phyloP scores from a whole-genome alignment of 371 early-diverging fungal species.

The Apophysomyces trapeziformis region DNA sequence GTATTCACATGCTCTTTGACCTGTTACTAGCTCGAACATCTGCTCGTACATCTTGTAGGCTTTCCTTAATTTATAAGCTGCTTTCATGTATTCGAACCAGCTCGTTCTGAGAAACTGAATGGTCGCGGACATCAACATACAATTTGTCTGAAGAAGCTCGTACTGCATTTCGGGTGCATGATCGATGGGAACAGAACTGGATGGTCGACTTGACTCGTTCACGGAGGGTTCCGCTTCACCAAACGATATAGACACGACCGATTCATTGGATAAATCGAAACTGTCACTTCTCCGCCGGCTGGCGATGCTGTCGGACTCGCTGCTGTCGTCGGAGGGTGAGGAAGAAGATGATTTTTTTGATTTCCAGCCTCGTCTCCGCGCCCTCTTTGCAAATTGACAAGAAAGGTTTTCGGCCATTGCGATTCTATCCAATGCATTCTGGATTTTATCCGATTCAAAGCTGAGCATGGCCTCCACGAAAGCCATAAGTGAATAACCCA shows the following conservation, averaged over 20 bases:
- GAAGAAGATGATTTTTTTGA: slow-evolving; percentile 5
- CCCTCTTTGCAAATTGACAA: slow-evolving; percentile 38
- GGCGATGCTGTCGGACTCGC: slow-evolving; percentile 4
- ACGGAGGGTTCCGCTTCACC: not conserved
- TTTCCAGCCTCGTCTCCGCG: slow-evolving; percentile 28
- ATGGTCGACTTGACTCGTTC: slow-evolving; percentile 1
- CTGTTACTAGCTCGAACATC: slow-evolving; percentile 46
- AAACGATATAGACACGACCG: slow-evolving; percentile 8
- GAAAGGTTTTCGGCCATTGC: slow-evolving; percentile 41
- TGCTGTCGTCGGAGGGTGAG: slow-evolving; percentile 3
- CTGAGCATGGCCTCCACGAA: slow-evolving; percentile 57
- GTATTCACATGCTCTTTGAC: slow-evolving; percentile 48
- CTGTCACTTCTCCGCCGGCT: slow-evolving; percentile 5
- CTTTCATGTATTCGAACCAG: slow-evolving; percentile 57
- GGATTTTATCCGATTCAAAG: slow-evolving; percentile 44
- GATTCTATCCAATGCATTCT: slow-evolving; percentile 45
- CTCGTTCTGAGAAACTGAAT: slow-evolving; percentile 50
- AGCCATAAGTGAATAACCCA: slow-evolving; percentile 51
- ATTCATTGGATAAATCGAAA: not conserved
- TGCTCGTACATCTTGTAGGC: slow-evolving; percentile 53
- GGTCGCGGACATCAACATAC: slow-evolving; percentile 54
- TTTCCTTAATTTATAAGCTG: slow-evolving; percentile 50
- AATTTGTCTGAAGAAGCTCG: slow-evolving; percentile 45
- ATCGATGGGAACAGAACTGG: not conserved
- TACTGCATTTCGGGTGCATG: slow-evolving; percentile 34